phyloP scores from a whole-genome alignment of 2,329 filamentous ascomycete genomes.

The Calonectria henricotiae region DNA sequence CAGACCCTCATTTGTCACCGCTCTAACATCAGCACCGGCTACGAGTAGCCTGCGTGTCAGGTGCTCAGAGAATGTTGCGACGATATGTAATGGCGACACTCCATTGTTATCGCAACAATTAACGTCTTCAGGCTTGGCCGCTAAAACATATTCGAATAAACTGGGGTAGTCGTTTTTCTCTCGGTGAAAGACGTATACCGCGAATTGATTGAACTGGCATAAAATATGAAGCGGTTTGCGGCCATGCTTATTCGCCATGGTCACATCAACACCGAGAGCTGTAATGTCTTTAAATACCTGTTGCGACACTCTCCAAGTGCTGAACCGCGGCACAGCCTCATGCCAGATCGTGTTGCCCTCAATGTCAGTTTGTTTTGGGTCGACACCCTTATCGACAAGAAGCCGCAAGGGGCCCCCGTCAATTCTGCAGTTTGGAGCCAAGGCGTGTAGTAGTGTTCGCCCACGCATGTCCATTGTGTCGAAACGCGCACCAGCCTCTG shows the following conservation, averaged over 20 bases:
- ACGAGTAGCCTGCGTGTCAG: conserved; percentile 54
- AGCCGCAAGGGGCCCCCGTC: not conserved
- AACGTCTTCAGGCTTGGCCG: conserved; percentile 29
- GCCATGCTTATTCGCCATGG: conserved; percentile 40
- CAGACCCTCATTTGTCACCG: conserved; percentile 54
- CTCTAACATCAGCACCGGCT: conserved; percentile 57
- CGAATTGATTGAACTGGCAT: conserved; percentile 14
- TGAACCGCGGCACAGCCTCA: not conserved
- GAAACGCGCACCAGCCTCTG: not conserved
- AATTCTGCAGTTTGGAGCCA: not conserved
- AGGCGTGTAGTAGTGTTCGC: not conserved
- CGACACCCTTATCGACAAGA: not conserved
- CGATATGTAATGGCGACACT: conserved; percentile 50
- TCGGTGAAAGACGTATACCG: too few species aligned
- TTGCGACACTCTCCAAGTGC: not conserved
- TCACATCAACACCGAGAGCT: conserved; percentile 35
- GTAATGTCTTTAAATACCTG: conserved; percentile 22
- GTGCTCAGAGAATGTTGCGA: conserved; percentile 43
- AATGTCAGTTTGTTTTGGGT: not conserved
- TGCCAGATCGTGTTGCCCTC: not conserved
- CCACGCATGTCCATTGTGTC: not conserved
- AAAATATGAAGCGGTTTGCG: conserved; percentile 49
- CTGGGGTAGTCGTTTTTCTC: not conserved
- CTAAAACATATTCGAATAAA: conserved; percentile 40
- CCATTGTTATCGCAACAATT: conserved; percentile 38